Evolutionary conservation across 2,329 filamentous ascomycete species (phyloP).

Genomic region (Stromatinia cepivora): DNA sequence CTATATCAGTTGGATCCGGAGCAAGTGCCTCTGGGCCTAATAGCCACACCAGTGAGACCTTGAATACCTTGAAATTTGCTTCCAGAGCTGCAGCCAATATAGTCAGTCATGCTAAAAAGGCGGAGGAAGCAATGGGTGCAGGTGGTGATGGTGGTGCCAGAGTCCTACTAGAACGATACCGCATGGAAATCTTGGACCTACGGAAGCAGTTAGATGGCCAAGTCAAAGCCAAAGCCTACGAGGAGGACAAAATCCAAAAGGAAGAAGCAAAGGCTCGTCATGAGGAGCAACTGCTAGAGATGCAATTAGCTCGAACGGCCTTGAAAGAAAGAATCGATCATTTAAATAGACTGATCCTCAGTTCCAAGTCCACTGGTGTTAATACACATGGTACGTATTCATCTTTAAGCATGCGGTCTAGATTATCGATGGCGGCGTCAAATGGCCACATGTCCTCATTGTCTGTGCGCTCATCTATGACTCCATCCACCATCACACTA

Average conservation of each 20-base stretch:
- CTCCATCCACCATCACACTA: constrained; percentile 57
- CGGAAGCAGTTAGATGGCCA: constrained; percentile 80
- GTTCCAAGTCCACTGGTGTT: constrained; percentile 92
- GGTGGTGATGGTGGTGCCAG: constrained; percentile 83
- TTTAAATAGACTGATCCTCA: constrained; percentile 89
- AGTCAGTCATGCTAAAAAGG: constrained; percentile 92
- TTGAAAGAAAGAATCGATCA: constrained; percentile 97
- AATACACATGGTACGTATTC: constrained; percentile 75
- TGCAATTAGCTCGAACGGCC: constrained; percentile 94
- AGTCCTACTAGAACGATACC: constrained; percentile 87
- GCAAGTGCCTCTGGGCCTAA: constrained; percentile 69
- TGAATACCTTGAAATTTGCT: constrained; percentile 96
- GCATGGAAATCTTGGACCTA: constrained; percentile 77
- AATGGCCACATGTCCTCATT: constrained; percentile 50
- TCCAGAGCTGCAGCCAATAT: constrained; percentile 97
- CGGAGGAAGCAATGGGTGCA: constrained; percentile 76
- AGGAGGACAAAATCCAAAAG: constrained; percentile 72
- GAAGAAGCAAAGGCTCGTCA: constrained; percentile 82
- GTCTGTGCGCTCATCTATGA: constrained; percentile 68
- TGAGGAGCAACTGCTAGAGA: constrained; percentile 97
- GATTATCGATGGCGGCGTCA: constrained; percentile 51
- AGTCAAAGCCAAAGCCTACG: constrained; percentile 65
- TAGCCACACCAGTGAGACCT: constrained; percentile 80
- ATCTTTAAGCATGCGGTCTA: constrained; percentile 62
- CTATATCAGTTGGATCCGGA: constrained; percentile 82